Evolutionary conservation across 495 filamentous ascomycete genomes (phyloP).

Genomic region (Aspergillus wentii): DNA sequence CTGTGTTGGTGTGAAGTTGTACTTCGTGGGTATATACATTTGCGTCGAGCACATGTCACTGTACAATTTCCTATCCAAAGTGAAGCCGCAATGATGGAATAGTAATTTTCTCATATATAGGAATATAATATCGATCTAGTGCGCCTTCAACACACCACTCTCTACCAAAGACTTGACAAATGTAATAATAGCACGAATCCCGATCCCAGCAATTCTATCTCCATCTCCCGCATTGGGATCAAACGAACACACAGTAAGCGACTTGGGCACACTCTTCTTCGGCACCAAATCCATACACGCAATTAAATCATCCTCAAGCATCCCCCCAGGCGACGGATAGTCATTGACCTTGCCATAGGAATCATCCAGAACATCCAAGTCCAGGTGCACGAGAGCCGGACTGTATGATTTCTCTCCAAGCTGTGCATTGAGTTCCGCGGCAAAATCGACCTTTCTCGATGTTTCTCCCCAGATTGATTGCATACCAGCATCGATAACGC

Average conservation of each 20-base stretch:
- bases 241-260: slow-evolving; percentile 20
- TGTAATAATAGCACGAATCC: slow-evolving; percentile 8
- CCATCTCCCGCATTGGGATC: slow-evolving; percentile 22
- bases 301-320: slow-evolving; percentile 16
- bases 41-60: no score
- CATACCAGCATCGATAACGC: slow-evolving; percentile 19
- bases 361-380: slow-evolving; percentile 18
- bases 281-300: slow-evolving; percentile 17
- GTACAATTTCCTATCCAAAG: no score
- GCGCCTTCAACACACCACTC: not conserved
- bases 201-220: slow-evolving; percentile 17
- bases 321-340: slow-evolving; percentile 18
- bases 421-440: slow-evolving; percentile 3
- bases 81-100: no score
- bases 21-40: no score
- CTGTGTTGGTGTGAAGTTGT: no score
- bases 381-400: slow-evolving; percentile 19
- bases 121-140: no score
- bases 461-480: slow-evolving; percentile 12
- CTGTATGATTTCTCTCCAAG: slow-evolving; percentile 6
- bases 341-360: slow-evolving; percentile 23
- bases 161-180: slow-evolving; percentile 1
- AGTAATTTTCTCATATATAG: no score
- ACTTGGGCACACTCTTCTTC: slow-evolving; percentile 4
- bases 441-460: slow-evolving; percentile 13